Evolutionary conservation across 2,329 filamentous ascomycete species (phyloP), one percentile per base, ranked within the genome.

Genomic region (Colletotrichum eremochloae): DNA sequence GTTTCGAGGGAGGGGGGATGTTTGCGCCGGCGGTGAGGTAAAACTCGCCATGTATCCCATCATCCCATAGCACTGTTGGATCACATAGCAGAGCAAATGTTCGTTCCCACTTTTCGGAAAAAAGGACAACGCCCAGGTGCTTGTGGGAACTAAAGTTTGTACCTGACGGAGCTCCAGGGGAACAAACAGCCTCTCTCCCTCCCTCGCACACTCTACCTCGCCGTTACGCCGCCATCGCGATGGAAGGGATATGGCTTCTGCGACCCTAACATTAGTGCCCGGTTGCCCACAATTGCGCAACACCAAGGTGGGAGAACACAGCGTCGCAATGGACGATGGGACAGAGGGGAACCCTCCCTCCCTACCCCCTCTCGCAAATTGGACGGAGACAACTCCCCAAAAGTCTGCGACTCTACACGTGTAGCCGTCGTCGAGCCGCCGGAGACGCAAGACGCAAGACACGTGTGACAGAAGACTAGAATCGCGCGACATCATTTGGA

Each of bases 261-360:
- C 62, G 67, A 57, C 40, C 64, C 52, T 29, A 36, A 60, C 58
- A 48, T 46, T 48, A 58, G 53, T 63, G 69, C 61, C 46, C 66
- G 69, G 60, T 56, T 56, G 55, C 44, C 69, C 66, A 72, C 60
- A 64, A 72, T 72, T 64, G 60, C 66, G 66, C 66, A 72, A 65
- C 66, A 38, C 44, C 60, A 72, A 60, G 69, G 69, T 53, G 20
- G 1, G 46, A 1, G 9, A n/a, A n/a, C 65, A 64, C 69, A 44
- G 53, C 69, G 69, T 72, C 69, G 69, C 46, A 72, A 60, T 69
- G 60, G 57, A 38, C 44, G 61, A 68, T 68, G 68, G 57, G 24
- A 63, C 57, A 58, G 63, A 57, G 55, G 46, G 48, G 31, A 44
- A 20, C 6, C 18, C 57, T 33, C 8, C 8, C 42, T 11, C 40